These are phyloP conservation scores for Candida dubliniensis DNA, from an alignment of 1,139 yeast species.

Conservation along the genomic window DNA sequence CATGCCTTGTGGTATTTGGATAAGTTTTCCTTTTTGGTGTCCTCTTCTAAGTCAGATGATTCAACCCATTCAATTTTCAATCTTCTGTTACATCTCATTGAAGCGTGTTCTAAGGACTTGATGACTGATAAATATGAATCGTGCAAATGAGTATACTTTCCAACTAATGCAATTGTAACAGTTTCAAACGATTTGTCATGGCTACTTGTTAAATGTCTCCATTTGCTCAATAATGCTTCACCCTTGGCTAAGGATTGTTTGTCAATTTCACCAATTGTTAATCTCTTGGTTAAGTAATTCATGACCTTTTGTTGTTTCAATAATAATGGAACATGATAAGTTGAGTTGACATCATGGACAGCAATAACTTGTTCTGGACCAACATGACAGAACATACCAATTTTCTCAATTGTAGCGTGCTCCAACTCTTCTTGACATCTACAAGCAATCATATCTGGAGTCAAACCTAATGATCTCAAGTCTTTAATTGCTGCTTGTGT, in stretches of 20 bases:
- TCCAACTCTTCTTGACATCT: constrained; percentile 88
- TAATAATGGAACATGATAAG: constrained; percentile 94
- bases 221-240: constrained; percentile 63
- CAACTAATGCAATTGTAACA: constrained; percentile 93
- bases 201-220: constrained; percentile 76
- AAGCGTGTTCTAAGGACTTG: constrained; percentile 91
- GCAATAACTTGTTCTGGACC: constrained; percentile 97
- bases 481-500: constrained; percentile 99
- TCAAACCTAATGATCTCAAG: constrained; percentile 88
- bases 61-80: constrained; percentile 95
- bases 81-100: constrained; percentile 84
- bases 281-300: constrained; percentile 68
- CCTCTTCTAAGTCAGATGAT: constrained; percentile 84
- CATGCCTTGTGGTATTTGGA: constrained; percentile 90
- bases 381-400: constrained; percentile 98
- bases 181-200: constrained; percentile 82
- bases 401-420: constrained; percentile 82
- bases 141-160: constrained; percentile 93
- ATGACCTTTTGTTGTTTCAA: constrained; percentile 85
- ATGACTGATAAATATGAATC: constrained; percentile 95
- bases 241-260: constrained; percentile 65
- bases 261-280: constrained; percentile 58
- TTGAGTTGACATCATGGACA: constrained; percentile 94
- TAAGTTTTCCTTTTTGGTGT: constrained; percentile 60
- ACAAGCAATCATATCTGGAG: constrained; percentile 97